Evolutionary conservation across 306 rosid genomes (phyloP).

Genomic region (Prunus kanzakura): DNA sequence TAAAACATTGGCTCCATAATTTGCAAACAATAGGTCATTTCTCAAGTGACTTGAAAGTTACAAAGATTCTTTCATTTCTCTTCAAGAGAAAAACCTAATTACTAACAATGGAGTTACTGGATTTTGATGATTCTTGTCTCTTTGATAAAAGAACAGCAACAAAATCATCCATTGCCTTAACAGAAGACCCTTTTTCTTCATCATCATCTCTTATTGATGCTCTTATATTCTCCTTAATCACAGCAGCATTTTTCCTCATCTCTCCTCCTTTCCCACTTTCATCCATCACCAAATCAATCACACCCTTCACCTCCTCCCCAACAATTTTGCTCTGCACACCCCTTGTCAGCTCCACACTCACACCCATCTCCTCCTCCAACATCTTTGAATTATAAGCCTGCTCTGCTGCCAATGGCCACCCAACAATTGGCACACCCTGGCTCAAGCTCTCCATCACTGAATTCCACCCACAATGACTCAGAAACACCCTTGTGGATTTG

Average conservation of each 20-base stretch:
- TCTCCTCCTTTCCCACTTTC: conserved; percentile 40
- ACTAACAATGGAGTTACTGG: background rate
- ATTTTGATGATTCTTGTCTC: background rate
- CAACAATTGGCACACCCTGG: conserved; percentile 66
- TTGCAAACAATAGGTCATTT: too few relatives aligned
- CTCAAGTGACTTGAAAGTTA: too few relatives aligned
- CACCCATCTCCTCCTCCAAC: conserved; percentile 74
- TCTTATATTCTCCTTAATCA: conserved; percentile 32
- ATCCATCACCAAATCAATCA: conserved; percentile 48
- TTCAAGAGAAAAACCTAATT: too few relatives aligned
- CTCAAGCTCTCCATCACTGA: conserved; percentile 73
- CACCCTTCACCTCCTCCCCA: conserved; percentile 47
- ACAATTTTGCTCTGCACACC: conserved; percentile 31
- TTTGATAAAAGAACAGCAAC: conserved; percentile 4
- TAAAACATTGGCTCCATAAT: too few relatives aligned
- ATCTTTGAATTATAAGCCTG: conserved; percentile 72
- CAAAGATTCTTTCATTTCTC: too few relatives aligned
- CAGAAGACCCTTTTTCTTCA: conserved; percentile 38
- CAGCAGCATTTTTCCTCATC: conserved; percentile 42
- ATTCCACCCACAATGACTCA: conserved; percentile 88
- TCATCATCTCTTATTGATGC: conserved; percentile 34
- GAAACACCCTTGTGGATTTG: background rate
- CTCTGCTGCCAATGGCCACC: conserved; percentile 84
- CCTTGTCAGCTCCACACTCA: conserved; percentile 50
- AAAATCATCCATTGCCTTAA: conserved; percentile 40